These are phyloP conservation scores for Cinnamomum chago DNA, from an alignment of 164 flowering plant species.

Conservation along the genomic window DNA sequence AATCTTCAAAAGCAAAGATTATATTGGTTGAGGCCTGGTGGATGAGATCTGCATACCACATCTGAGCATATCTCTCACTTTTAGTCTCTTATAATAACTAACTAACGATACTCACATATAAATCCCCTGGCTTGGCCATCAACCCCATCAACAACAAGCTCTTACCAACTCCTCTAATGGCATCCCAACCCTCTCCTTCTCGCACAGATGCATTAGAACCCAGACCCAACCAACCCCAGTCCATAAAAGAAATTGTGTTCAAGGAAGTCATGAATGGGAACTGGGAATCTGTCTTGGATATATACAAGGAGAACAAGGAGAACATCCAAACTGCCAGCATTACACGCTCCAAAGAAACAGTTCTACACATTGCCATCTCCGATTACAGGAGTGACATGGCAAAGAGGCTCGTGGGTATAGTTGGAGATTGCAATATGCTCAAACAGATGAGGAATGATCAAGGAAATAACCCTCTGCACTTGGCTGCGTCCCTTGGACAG, in stretches of 20 bases:
- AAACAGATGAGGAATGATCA: conserved; percentile 11
- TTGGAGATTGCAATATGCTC: not conserved
- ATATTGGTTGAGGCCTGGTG: not conserved
- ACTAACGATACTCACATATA: too few species aligned
- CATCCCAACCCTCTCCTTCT: too few species aligned
- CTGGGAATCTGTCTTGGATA: not conserved
- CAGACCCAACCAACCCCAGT: too few species aligned
- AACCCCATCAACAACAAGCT: too few species aligned
- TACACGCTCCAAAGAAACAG: conserved; percentile 24
- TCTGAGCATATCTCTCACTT: not conserved
- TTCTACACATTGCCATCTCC: conserved; percentile 28
- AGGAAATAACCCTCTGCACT: conserved; percentile 23
- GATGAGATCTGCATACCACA: not conserved
- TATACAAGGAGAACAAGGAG: not conserved
- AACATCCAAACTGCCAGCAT: not conserved
- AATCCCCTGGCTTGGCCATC: too few species aligned
- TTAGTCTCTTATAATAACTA: too few species aligned
- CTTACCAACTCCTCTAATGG: too few species aligned
- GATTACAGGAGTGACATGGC: conserved; percentile 17
- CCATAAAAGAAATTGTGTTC: not conserved
- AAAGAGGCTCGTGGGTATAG: conserved; percentile 7
- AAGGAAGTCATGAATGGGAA: not conserved
- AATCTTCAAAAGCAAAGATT: too few species aligned
- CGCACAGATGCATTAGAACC: too few species aligned
- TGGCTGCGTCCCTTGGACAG: conserved; percentile 20